phyloP scores from a whole-genome alignment of 1,284 basidiomycete species.

The Irpex rosettiformis region DNA sequence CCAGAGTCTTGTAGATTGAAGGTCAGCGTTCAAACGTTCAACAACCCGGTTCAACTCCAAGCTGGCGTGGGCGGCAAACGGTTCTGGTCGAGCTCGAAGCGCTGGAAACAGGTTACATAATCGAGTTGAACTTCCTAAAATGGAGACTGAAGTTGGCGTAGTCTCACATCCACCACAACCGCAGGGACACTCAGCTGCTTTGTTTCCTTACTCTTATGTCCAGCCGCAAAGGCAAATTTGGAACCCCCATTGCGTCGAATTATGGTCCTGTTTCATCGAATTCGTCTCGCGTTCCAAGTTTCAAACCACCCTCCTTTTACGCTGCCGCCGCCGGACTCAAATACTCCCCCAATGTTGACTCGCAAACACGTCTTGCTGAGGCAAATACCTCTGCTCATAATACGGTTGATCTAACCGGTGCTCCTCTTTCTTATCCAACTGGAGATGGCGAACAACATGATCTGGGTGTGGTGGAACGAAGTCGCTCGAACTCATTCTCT shows the following conservation, averaged over 20 bases:
- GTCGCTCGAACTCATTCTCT: conserved; percentile 22
- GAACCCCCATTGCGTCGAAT: not conserved
- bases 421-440: conserved; percentile 4
- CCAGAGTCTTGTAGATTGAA: too few species aligned
- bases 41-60: too few species aligned
- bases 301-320: conserved; percentile 62
- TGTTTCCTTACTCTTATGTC: not conserved
- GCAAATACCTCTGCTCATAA: not conserved
- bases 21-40: too few species aligned
- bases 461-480: conserved; percentile 5
- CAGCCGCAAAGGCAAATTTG: not conserved
- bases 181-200: not conserved
- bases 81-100: too few species aligned
- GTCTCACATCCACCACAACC: not conserved
- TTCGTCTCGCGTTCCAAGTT: conserved; percentile 27
- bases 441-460: conserved; percentile 4
- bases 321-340: conserved; percentile 54
- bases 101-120: not conserved
- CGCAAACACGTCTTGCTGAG: not conserved
- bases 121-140: not conserved
- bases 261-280: not conserved
- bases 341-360: not conserved
- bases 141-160: not conserved
- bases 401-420: not conserved
- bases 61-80: too few species aligned